phyloP scores from a whole-genome alignment of 2,329 filamentous ascomycete genomes.

The Fusarium tupiense region DNA sequence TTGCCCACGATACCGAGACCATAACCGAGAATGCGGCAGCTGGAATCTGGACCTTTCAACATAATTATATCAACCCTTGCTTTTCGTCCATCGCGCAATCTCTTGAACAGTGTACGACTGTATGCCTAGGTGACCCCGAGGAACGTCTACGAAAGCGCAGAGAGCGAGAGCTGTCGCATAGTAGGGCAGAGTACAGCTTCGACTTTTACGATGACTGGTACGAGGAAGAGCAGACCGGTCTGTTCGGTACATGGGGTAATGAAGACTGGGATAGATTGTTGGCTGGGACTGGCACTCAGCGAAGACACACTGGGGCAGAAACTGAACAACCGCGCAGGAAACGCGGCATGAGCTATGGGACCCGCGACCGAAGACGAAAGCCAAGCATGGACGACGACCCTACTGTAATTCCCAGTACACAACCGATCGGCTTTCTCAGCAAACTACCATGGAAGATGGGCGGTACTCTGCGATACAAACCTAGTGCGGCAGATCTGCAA shows the following conservation, averaged over 20 bases:
- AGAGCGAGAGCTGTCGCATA: slow-evolving; percentile 68
- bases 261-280: slow-evolving; percentile 89
- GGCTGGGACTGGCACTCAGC: slow-evolving; percentile 69
- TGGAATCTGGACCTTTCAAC: slow-evolving; percentile 87
- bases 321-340: slow-evolving; percentile 75
- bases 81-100: slow-evolving; percentile 72
- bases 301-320: slow-evolving; percentile 48
- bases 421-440: slow-evolving; percentile 85
- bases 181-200: slow-evolving; percentile 83
- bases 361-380: slow-evolving; percentile 64
- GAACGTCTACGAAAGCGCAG: slow-evolving; percentile 76
- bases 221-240: slow-evolving; percentile 61
- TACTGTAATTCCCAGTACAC: slow-evolving; percentile 89
- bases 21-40: slow-evolving; percentile 93
- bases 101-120: slow-evolving; percentile 76
- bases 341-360: slow-evolving; percentile 90
- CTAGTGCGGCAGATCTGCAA: slow-evolving; percentile 88
- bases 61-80: slow-evolving; percentile 86
- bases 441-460: slow-evolving; percentile 87
- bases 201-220: slow-evolving; percentile 99
- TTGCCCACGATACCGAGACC: slow-evolving; percentile 88
- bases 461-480: slow-evolving; percentile 84
- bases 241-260: slow-evolving; percentile 78
- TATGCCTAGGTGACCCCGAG: slow-evolving; percentile 76
- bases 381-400: slow-evolving; percentile 72